Base-by-base conservation (phyloP, 768 basidiomycete genomes). In the Kockovaella imperatae region DNA sequence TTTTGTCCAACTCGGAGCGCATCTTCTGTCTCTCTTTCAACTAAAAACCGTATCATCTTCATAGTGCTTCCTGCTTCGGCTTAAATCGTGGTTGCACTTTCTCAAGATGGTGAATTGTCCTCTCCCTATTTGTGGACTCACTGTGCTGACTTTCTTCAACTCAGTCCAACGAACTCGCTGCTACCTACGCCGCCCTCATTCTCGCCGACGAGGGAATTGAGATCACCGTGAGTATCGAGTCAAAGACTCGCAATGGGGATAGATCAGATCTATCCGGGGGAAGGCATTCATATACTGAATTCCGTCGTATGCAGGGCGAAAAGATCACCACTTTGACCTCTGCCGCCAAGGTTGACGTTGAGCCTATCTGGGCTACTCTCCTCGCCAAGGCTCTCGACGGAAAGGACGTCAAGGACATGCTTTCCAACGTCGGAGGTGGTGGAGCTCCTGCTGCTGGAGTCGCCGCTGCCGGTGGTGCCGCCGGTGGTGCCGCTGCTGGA, bases 331-430 rank as follows among this genome's bases (percentile, higher is more conserved):
- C 88, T n/a, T 72, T 97, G 70, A 87, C 86, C 62, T 72, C 70
- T 48, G 91, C 87, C 46, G 95, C 93, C 45, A 75, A 75, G 49
- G 77, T 88, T 56, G 90, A 95, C 21, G 67, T 95, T 52, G 95
- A 97, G 75, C 80, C 91, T 49, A 97, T 99, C 77, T 97, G 95
- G 95, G 90, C 90, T 50, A 75, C 84, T 13, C 84, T 99, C 64
- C 87, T 99, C 69, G 86, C 93, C 54, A 97, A 95, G 74, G 93
- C 95, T 29, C 83, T 99, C 45, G 90, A 93, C 75, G 93, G 91
- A 67, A 95, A 93, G 80, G 82, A 97, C 76, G 80, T 99, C 67
- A 96, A 88, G 76, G 89, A 91, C 36, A 79, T 97, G 45, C 80
- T 99, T 57, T 84, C 86, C 54, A 93, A 88, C 77, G 89, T 99